These are phyloP conservation scores for Cyanodermella asteris DNA, from an alignment of 2,329 filamentous ascomycete species.

Conservation along the genomic window DNA sequence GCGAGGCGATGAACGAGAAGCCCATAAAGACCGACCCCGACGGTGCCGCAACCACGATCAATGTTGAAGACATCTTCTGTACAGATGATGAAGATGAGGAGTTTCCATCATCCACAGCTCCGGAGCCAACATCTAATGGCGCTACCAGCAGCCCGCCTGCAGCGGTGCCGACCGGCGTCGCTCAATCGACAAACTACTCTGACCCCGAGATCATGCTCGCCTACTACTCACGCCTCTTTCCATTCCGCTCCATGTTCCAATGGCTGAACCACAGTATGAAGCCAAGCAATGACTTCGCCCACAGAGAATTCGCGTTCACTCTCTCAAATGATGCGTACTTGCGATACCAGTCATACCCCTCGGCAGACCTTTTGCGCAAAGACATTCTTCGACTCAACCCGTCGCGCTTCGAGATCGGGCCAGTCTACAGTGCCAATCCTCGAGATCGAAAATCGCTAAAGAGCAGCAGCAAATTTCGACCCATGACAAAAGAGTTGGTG, in stretches of 20 bases:
- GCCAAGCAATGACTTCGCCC: conserved; percentile 68
- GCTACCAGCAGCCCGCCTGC: conserved; percentile 19
- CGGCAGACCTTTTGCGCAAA: conserved; percentile 58
- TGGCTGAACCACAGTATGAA: conserved; percentile 90
- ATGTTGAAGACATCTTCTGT: conserved; percentile 36
- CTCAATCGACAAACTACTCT: conserved; percentile 25
- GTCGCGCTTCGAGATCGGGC: conserved; percentile 91
- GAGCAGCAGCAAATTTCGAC: conserved; percentile 62
- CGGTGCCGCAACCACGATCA: too few species aligned
- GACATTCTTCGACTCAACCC: conserved; percentile 76
- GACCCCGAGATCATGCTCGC: conserved; percentile 74
- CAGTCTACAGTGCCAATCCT: conserved; percentile 87
- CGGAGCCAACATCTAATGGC: conserved; percentile 19
- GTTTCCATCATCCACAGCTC: conserved; percentile 30
- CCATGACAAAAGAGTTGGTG: conserved; percentile 78
- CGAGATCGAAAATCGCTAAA: conserved; percentile 75
- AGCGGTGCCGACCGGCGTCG: too few species aligned
- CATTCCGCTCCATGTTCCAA: conserved; percentile 84
- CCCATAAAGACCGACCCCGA: too few species aligned
- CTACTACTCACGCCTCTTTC: conserved; percentile 90
- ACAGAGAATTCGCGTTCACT: conserved; percentile 91
- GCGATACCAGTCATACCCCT: conserved; percentile 65
- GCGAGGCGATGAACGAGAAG: too few species aligned
- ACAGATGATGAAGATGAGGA: conserved; percentile 32
- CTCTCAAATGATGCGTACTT: conserved; percentile 82